Percentiles rank a stretch among this genome's conserved stretches.
These are phyloP conservation scores for Tricholoma furcatifolium DNA, from an alignment of 768 basidiomycete species.

Conservation along the genomic window DNA sequence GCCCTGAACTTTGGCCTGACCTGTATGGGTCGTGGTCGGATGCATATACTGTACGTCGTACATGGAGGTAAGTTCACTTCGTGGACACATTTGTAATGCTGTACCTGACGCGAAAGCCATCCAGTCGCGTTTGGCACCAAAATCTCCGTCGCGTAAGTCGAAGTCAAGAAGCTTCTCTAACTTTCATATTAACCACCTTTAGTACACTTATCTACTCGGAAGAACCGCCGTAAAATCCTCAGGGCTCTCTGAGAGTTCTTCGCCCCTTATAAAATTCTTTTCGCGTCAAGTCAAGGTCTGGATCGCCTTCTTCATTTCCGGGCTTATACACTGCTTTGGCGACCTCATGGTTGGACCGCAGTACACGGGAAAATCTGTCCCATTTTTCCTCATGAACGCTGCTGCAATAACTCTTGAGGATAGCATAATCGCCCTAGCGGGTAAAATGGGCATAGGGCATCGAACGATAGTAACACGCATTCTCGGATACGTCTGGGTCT, in stretches of 20 bases:
- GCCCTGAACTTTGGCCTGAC: constrained; percentile 7
- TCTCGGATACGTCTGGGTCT: neutral
- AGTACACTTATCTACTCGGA: neutral
- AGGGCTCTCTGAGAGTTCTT: neutral
- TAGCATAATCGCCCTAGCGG: neutral
- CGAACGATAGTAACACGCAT: neutral
- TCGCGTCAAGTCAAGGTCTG: constrained; percentile 3
- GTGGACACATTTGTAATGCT: neutral
- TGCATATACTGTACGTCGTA: constrained; percentile 8
- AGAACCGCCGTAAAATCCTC: neutral
- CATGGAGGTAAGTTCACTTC: constrained; percentile 3
- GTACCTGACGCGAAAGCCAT: neutral
- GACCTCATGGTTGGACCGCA: constrained; percentile 6
- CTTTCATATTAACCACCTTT: neutral
- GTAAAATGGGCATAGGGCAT: neutral
- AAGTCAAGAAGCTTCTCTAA: neutral
- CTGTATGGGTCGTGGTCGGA: constrained; percentile 7
- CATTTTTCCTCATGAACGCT: constrained; percentile 7
- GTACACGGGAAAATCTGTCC: neutral
- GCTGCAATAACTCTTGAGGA: constrained; percentile 5
- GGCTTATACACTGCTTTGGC: constrained; percentile 7
- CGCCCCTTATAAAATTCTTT: neutral
- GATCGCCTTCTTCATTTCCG: constrained; percentile 4
- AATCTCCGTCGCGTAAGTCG: constrained; percentile 8
- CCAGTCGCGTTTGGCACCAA: constrained; percentile 11